A percentile compares a stretch with the other conserved stretches of the same genome.
phyloP scores from a whole-genome alignment of 1,284 basidiomycete species.

The Cutaneotrichosporon sp. region DNA sequence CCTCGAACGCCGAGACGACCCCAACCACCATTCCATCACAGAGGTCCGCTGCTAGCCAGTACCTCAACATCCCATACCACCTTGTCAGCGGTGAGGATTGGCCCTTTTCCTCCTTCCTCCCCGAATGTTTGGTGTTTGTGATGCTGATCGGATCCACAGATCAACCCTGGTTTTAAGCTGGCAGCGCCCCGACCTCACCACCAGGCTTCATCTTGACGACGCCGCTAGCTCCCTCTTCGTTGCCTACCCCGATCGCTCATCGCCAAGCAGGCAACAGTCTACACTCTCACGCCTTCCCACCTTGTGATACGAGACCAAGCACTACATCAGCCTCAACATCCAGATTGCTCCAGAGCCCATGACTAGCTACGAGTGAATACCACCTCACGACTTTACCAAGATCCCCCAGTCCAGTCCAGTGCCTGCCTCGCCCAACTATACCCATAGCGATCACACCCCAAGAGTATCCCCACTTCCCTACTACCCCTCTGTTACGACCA shows the following conservation, averaged over 20 bases:
- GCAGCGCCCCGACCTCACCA: neutral
- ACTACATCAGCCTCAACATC: neutral
- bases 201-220: neutral
- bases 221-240: neutral
- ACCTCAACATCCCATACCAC: neutral
- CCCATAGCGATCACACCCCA: neutral
- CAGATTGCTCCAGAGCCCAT: neutral
- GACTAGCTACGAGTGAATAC: neutral
- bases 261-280: neutral
- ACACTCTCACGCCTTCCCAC: neutral
- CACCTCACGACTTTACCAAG: neutral
- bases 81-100: neutral
- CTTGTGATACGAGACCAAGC: neutral
- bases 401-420: neutral
- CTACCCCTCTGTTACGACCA: neutral
- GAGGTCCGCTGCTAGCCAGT: neutral
- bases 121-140: conserved; percentile 5
- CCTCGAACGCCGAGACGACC: neutral
- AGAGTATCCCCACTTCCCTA: neutral
- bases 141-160: conserved; percentile 1
- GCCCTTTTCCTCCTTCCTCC: neutral
- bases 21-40: neutral
- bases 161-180: neutral
- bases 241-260: neutral
- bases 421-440: neutral